These are phyloP conservation scores for Toxoplasma gondii DNA, from an alignment of 169 alveolate species.

Conservation along the genomic window DNA sequence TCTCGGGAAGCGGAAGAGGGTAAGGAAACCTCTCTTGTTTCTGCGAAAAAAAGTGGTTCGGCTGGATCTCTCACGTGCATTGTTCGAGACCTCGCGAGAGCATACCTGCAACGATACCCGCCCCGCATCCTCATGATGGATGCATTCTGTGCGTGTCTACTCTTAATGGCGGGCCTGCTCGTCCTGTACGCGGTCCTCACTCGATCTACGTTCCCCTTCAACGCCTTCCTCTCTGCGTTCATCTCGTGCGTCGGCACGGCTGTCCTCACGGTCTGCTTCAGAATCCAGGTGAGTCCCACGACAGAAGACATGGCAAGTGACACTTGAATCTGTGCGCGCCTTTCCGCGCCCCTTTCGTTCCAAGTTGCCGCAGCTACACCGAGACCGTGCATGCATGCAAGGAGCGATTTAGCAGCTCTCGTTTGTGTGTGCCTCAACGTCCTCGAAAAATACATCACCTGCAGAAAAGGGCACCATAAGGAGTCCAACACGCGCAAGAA, in stretches of 20 bases:
- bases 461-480: too few species aligned
- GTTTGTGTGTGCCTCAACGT: too few species aligned
- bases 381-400: too few species aligned
- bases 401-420: too few species aligned
- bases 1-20: too few species aligned
- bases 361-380: too few species aligned
- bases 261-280: constrained; percentile 51
- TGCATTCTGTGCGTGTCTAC: constrained; percentile 12
- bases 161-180: constrained; percentile 41
- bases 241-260: constrained; percentile 61
- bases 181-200: constrained; percentile 20
- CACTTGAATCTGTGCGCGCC: too few species aligned
- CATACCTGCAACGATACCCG: constrained; percentile 12
- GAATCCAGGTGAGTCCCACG: constrained; percentile 34
- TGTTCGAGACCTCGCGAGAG: background rate
- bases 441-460: too few species aligned
- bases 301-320: background rate
- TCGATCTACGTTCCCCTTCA: constrained; percentile 35
- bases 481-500: too few species aligned
- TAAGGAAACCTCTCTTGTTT: too few species aligned
- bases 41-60: too few species aligned
- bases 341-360: too few species aligned
- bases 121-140: constrained; percentile 22
- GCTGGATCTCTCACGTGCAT: background rate
- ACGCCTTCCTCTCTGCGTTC: constrained; percentile 42